Percentiles rank a stretch among this genome's conserved stretches.
phyloP scores from a whole-genome alignment of 1,284 basidiomycete species.

The Neonothopanus nambi region DNA sequence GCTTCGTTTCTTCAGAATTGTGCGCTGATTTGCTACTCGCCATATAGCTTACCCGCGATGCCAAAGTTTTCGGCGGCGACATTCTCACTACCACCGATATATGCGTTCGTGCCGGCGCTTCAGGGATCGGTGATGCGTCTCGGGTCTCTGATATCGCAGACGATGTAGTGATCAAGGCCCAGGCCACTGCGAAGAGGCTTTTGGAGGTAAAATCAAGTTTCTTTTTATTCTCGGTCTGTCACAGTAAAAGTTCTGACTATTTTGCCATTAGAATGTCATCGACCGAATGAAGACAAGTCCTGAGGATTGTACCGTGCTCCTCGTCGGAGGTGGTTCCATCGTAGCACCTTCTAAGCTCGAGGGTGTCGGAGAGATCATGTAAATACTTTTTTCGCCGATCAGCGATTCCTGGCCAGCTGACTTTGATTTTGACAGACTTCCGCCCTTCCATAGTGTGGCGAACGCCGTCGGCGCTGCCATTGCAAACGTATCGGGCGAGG shows the following conservation, averaged over 20 bases:
- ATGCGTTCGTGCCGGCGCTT: constrained; percentile 38
- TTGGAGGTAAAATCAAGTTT: constrained; percentile 43
- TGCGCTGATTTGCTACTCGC: constrained; percentile 27
- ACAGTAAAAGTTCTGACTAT: not conserved
- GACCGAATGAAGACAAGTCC: constrained; percentile 58
- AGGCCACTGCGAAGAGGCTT: constrained; percentile 40
- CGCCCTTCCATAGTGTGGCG: constrained; percentile 50
- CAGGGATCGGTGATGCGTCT: constrained; percentile 37
- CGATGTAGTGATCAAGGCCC: constrained; percentile 29
- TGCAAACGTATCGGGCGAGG: constrained; percentile 38
- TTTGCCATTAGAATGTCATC: constrained; percentile 23
- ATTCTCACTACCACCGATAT: constrained; percentile 53
- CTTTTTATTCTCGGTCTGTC: not conserved
- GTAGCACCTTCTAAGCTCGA: constrained; percentile 42
- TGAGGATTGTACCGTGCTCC: constrained; percentile 44
- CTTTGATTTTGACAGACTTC: constrained; percentile 17
- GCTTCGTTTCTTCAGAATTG: not conserved
- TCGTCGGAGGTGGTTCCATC: constrained; percentile 52
- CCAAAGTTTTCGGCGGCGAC: constrained; percentile 49
- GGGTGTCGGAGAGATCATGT: constrained; percentile 48
- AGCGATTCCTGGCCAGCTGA: constrained; percentile 5
- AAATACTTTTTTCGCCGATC: constrained; percentile 16
- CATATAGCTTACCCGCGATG: constrained; percentile 27
- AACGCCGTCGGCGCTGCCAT: constrained; percentile 60
- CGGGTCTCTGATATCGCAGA: constrained; percentile 31